phyloP scores from a whole-genome alignment of 768 basidiomycete genomes.

The Amanita thiersii region DNA sequence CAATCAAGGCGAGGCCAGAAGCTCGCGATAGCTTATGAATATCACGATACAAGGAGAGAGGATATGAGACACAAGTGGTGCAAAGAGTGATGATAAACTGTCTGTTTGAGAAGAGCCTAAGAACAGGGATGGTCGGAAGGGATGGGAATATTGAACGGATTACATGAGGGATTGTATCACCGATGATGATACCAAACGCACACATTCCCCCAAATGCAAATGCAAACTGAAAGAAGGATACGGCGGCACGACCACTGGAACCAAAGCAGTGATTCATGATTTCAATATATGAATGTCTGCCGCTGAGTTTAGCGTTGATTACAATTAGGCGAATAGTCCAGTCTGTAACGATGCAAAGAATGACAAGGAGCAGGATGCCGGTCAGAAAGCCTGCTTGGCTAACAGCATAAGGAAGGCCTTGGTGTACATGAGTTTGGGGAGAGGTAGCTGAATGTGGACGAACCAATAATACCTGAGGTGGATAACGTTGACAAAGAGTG shows the following conservation, averaged over 20 bases:
- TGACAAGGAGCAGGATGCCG: constrained; percentile 74
- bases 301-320: constrained; percentile 91
- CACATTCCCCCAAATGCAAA: constrained; percentile 99
- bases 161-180: constrained; percentile 95
- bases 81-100: constrained; percentile 85
- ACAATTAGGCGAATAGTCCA: constrained; percentile 98
- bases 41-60: constrained; percentile 91
- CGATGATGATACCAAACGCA: constrained; percentile 96
- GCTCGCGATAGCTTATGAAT: constrained; percentile 96
- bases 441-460: constrained; percentile 12
- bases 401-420: constrained; percentile 90
- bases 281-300: constrained; percentile 85
- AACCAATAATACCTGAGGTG: constrained; percentile 72
- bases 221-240: constrained; percentile 95
- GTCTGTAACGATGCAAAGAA: constrained; percentile 81
- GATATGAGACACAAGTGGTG: constrained; percentile 86
- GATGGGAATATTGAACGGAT: constrained; percentile 79
- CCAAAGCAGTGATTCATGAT: constrained; percentile 96
- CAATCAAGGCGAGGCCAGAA: constrained; percentile 80
- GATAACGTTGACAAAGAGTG: constrained; percentile 3
- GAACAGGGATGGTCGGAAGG: constrained; percentile 56
- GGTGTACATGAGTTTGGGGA: constrained; percentile 8
- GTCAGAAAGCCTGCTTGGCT: constrained; percentile 91
- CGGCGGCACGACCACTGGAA: constrained; percentile 80
- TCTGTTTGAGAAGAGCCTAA: constrained; percentile 74